Evolutionary conservation across 306 rosid species (phyloP).

Genomic region (Dryas octopetala): DNA sequence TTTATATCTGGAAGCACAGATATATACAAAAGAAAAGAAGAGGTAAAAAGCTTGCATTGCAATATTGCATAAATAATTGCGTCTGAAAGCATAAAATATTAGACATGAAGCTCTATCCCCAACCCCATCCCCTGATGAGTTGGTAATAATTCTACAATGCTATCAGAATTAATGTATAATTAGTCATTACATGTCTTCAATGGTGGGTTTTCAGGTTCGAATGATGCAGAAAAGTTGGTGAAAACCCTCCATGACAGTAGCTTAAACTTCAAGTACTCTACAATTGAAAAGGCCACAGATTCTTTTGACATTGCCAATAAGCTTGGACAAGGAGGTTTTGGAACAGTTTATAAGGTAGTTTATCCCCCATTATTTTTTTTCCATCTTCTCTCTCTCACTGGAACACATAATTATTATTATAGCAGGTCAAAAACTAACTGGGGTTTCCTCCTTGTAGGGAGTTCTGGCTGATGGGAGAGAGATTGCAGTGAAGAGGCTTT

Average conservation of each 20-base stretch:
- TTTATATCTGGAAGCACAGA: conserved; percentile 70
- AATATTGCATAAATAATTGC: background rate
- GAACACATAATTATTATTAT: background rate
- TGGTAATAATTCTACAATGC: background rate
- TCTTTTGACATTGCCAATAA: conserved; percentile 61
- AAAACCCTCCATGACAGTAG: conserved; percentile 65
- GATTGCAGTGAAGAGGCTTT: conserved; percentile 90
- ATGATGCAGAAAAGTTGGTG: conserved; percentile 60
- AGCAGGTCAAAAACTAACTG: background rate
- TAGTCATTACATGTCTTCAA: background rate
- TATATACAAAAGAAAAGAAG: conserved; percentile 77
- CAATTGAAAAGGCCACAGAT: conserved; percentile 80
- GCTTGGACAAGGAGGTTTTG: conserved; percentile 96
- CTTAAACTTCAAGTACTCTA: conserved; percentile 86
- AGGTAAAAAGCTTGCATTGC: conserved; percentile 41
- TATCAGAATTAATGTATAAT: background rate
- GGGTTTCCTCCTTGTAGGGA: conserved; percentile 44
- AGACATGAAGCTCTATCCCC: too few relatives aligned
- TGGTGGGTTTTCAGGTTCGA: conserved; percentile 49
- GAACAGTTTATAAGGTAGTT: conserved; percentile 85
- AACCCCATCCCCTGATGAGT: too few relatives aligned
- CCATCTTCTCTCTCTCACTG: conserved; percentile 2
- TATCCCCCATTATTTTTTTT: conserved; percentile 8
- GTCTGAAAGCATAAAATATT: background rate
- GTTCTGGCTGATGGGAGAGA: conserved; percentile 81